Base-by-base conservation (phyloP, 129 eudicot species). In the Smallanthus sonchifolius region DNA sequence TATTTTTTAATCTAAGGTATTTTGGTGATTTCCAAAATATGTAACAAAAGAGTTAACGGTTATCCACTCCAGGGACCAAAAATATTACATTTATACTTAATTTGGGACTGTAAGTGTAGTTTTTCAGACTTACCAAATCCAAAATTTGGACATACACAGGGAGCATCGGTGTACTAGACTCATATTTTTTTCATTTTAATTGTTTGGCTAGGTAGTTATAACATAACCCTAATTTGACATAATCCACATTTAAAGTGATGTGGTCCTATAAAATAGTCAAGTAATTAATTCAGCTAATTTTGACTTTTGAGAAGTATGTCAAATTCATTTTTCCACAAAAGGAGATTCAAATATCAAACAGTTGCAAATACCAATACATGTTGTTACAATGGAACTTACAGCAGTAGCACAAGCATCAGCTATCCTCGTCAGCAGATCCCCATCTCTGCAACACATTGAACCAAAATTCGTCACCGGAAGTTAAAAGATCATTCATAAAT, bases 391-490 rank as follows among this genome's bases (percentile, higher is more conserved):
- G 30, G 30, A 13, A 74, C 55, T 65, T 73, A 90, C 98, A 79
- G 98, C 98, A 67, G 90, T 24, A 24, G 30, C 85, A 83, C 97
- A 93, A 17, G 98, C 96, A 67, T 72, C 95, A 37, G 96, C 98
- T 68, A 93, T 87, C 86, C 86, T 87, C 75, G 75, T 79, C 10
- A 83, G 88, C 84, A 93, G 82, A 54, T 93, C 91, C 1, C 89
- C 80, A 86, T 93, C 98, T 63, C 98, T 93, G 78, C 55, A 76
- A 65, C 38, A 75, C n/a, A 71, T 52, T 16, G 35, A 70, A 59
- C 32, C 48, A 19, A 37, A 78, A 60, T 1, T 37, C 63, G 61
- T n/a, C 5, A 13, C 63, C 6, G 10, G 1, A 55, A 30, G 6
- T 44, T 42, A 17, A 20, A 54, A 54, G 9, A 56, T 39, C 65